Base-by-base conservation (phyloP, 352 stramenopile genomes). In the Phytophthora sp. region DNA sequence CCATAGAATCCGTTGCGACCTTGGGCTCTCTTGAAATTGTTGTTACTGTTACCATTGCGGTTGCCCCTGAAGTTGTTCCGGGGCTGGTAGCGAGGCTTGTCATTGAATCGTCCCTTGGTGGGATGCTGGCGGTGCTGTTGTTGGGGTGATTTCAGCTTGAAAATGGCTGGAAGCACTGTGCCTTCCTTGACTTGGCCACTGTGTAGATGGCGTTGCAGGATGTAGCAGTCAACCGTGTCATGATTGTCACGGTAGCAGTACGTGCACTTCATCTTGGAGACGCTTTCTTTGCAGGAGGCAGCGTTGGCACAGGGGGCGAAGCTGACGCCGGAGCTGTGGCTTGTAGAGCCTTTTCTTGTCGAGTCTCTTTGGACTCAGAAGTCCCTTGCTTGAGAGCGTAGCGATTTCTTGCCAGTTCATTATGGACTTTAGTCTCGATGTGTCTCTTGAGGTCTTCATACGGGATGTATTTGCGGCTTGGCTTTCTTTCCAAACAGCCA, bases 181-280 rank as follows among this genome's bases (percentile, higher is more conserved):
- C 53, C 53, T 28, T 12, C 45, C n/a, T 65, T 62, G 8, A 66
- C 32, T n/a, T 53, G 32, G 12, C 46, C 62, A 41, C 35, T 35
- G 1, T 46, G 46, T 3, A 70, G 35, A 32, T 65, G 46, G 0
- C 53, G 37, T 12, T 70, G 23, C 5, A 66, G 28, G 15, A 51
- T 65, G 17, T 53, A 55, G 7, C 52, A 64, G 26, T 69, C 61
- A n/a, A 49, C 18, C 1, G 35, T 63, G 27, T 45, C 42, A n/a
- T 63, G 60, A 23, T 62, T 69, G 34, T 51, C 34, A 10, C 59
- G 42, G 5, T 51, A 18, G 15, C 26, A 51, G 35, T 67, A 60
- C 7, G 50, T 48, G 30, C 44, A 52, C 12, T 43, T 39, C 28
- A 39, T 20, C 3, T n/a, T 11, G 12, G 41, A 46, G 0, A 48